These are phyloP conservation scores for Dalechampia spathulata DNA, from an alignment of 441 rosid species.

Conservation along the genomic window DNA sequence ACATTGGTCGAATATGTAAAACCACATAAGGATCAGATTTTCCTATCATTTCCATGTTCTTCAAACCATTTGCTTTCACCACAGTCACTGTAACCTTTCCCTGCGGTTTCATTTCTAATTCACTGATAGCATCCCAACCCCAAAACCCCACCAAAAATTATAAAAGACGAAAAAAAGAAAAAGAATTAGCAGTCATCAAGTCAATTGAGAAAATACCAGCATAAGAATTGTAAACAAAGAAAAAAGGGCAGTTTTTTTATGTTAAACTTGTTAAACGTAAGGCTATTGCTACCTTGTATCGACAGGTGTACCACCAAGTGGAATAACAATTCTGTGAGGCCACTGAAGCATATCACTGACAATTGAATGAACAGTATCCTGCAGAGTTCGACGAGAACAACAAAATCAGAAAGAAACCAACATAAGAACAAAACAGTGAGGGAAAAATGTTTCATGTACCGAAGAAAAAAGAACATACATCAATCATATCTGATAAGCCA, in stretches of 20 bases:
- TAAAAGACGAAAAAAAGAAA: too few species aligned
- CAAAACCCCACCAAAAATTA: too few species aligned
- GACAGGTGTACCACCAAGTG: constrained; percentile 84
- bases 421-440: background rate
- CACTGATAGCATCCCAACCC: constrained; percentile 42
- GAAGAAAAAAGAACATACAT: constrained; percentile 51
- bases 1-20: constrained; percentile 62
- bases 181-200: too few species aligned
- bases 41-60: constrained; percentile 97
- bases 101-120: constrained; percentile 89
- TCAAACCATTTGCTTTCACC: constrained; percentile 69
- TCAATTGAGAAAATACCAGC: too few species aligned
- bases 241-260: too few species aligned
- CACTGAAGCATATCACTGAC: constrained; percentile 91
- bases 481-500: constrained; percentile 91
- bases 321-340: constrained; percentile 98
- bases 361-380: constrained; percentile 86
- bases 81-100: constrained; percentile 66
- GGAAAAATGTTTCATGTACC: background rate
- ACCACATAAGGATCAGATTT: constrained; percentile 93
- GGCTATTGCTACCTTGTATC: constrained; percentile 96
- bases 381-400: too few species aligned
- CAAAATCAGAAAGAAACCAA: too few species aligned
- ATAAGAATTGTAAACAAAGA: too few species aligned
- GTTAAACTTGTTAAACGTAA: background rate